These are phyloP conservation scores for Bidens hawaiensis DNA, from an alignment of 140 eudicot species.

Conservation along the genomic window DNA sequence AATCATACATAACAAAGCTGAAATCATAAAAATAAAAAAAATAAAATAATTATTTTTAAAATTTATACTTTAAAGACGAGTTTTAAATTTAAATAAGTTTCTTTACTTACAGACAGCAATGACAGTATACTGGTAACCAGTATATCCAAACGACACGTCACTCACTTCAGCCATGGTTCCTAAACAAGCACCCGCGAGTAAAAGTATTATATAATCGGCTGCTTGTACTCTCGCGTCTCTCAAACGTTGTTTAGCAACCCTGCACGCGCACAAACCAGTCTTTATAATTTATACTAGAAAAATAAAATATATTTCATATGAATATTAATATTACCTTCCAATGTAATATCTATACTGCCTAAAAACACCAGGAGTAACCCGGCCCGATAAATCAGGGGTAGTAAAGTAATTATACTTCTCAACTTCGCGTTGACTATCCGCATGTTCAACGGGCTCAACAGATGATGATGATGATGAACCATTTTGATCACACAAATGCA, in stretches of 20 bases:
- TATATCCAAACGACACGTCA: conserved; percentile 81
- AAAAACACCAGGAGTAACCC: conserved; percentile 73
- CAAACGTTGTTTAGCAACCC: conserved; percentile 70
- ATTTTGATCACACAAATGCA: conserved; percentile 61
- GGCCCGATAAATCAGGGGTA: conserved; percentile 57
- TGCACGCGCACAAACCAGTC: conserved; percentile 15
- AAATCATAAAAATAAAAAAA: conserved; percentile 21
- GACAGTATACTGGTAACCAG: conserved; percentile 81
- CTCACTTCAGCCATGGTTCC: conserved; percentile 86
- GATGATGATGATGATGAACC: conserved; percentile 35
- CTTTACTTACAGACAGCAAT: conserved; percentile 89
- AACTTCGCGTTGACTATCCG: conserved; percentile 34
- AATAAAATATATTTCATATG: background rate
- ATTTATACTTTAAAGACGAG: background rate
- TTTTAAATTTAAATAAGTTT: no score
- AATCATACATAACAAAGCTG: conserved; percentile 92
- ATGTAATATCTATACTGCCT: conserved; percentile 82
- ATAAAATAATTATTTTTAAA: background rate
- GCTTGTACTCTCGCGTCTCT: conserved; percentile 88
- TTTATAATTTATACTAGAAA: background rate
- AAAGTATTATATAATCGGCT: conserved; percentile 79
- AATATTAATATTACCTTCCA: conserved; percentile 55
- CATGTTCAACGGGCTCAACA: conserved; percentile 22
- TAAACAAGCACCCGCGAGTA: conserved; percentile 95
- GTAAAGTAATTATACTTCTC: conserved; percentile 30